Evolutionary conservation across 805 yeast genomes (phyloP), one percentile per base, ranked within the genome.

Genomic region (Saccharomycopsis sp.): DNA sequence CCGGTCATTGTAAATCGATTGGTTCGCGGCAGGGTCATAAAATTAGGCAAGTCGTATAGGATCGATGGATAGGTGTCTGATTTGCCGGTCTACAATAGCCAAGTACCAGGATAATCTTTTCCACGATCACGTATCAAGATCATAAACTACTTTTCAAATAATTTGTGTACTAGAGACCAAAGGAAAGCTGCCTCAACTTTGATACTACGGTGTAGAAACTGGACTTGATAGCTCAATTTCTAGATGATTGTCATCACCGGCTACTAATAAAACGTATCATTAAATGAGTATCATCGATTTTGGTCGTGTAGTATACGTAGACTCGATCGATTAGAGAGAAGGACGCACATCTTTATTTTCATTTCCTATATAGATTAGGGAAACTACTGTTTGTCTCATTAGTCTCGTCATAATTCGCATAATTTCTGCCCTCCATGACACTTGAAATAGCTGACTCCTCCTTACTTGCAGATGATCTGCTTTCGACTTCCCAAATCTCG

Each of bases 391-490:
- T 44, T 44, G 48, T 44, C 48, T 18, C 48, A 44, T 44, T 44
- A 44, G 48, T 44, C 21, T 44, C 48, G 21, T 44, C 48, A 44
- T 44, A 44, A 16, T 18, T 44, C 4, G 8, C 16, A 12, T 44
- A 44, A 8, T 44, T 44, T 44, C 48, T 44, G 7, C 48, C 48
- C 21, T 44, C 48, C 48, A 44, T 44, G 21, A 44, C 48, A 44
- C 48, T 44, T n/a, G 48, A 44, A 20, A 16, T 44, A 44, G 8
- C 48, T 44, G 48, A 16, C 48, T 44, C 48, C 8, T 44, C 18
- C 48, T 12, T n/a, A 44, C 48, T 44, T 44, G 48, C 21, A 44
- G 21, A 44, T 44, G 48, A 44, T 16, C 48, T 44, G 21, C 21
- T 44, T 12, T 20, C 37, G 9, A 7, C 9, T 29, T 5, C 37